Base-by-base conservation (phyloP, 345 rosid genomes). In the Cardamine occulta region DNA sequence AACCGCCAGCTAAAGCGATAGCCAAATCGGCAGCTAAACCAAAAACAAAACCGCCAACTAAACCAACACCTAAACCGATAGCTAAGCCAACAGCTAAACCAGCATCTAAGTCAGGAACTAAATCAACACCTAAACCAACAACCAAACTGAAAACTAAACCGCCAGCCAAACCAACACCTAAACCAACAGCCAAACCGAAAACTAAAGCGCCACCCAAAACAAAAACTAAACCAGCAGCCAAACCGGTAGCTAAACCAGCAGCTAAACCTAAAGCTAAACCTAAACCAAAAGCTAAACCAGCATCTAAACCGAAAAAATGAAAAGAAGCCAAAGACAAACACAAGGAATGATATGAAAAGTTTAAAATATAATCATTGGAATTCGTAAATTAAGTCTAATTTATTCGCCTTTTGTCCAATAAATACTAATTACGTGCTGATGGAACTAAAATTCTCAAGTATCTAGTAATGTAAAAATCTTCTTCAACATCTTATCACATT, bases 141-240 rank as follows among this genome's bases (percentile, higher is more conserved):
- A 0, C 12, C 0, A 18, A 17, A 48, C 11, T 4, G 0, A 1
- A 12, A 49, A 0, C 60, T 14, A 49, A 18, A 19, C 13, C 13
- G 2, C 0, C n/a, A 24, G 0, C 57, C 0, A 53, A 53, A 4
- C 0, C n/a, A n/a, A n/a, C n/a, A n/a, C n/a, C n/a, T n/a, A n/a
- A n/a, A n/a, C n/a, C 8, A 0, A 0, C 8, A 23, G 0, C 15
- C 2, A 53, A 24, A 12, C 31, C 39, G 9, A 0, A 2, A n/a
- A n/a, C n/a, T n/a, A n/a, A n/a, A n/a, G n/a, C n/a, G n/a, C n/a
- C n/a, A n/a, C n/a, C n/a, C n/a, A n/a, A n/a, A n/a, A n/a, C n/a
- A n/a, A n/a, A n/a, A 55, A 0, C 12, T 15, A 57, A 58, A 9
- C 14, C 63, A 1, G 0, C 7, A 3, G 8, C 26, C 0, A 58